A percentile compares a stretch with the other conserved stretches of the same genome.
phyloP scores from a whole-genome alignment of 2,329 filamentous ascomycete genomes.

The Dactylonectria macrodidyma region DNA sequence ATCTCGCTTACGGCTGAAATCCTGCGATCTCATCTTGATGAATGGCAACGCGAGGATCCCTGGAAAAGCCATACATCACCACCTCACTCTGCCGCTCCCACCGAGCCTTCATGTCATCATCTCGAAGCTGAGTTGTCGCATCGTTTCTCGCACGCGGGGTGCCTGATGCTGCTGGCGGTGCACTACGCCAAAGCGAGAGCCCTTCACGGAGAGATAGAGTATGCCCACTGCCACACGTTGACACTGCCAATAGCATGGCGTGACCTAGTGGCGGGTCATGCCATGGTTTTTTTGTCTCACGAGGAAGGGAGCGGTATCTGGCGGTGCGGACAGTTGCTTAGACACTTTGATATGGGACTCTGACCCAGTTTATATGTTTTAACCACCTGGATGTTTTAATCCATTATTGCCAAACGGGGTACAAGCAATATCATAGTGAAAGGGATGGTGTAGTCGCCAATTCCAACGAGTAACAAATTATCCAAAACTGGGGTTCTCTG shows the following conservation, averaged over 20 bases:
- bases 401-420: too few relatives aligned
- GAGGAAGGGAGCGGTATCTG: background rate
- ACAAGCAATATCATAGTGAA: too few relatives aligned
- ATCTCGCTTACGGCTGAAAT: background rate
- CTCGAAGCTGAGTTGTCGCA: conserved; percentile 10
- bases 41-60: conserved; percentile 4
- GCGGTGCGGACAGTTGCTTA: too few relatives aligned
- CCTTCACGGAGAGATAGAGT: background rate
- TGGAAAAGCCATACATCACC: background rate
- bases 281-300: background rate
- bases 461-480: too few relatives aligned
- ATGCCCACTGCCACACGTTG: background rate
- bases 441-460: too few relatives aligned
- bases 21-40: background rate
- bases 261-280: background rate
- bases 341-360: too few relatives aligned
- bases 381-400: too few relatives aligned
- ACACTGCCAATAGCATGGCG: background rate
- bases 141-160: conserved; percentile 7
- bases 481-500: too few relatives aligned
- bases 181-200: conserved; percentile 3
- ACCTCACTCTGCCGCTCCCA: background rate
- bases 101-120: background rate
- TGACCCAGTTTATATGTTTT: too few relatives aligned
- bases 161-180: background rate